Percentiles rank a stretch among this genome's conserved stretches.
phyloP scores from a whole-genome alignment of 2,329 filamentous ascomycete genomes.

The Tolypocladium tropicale region DNA sequence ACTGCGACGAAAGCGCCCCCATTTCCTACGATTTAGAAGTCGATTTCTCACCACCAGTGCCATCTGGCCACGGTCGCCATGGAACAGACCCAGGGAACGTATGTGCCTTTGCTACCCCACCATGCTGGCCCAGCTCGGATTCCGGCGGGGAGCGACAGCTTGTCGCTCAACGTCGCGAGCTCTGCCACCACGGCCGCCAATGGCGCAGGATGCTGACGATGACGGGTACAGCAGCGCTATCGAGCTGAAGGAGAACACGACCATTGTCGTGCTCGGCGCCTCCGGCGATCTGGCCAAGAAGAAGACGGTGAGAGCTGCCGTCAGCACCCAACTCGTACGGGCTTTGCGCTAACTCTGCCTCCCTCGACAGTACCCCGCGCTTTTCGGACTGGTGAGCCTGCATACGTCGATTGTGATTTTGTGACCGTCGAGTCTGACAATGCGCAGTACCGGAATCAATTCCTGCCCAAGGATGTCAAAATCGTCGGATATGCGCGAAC shows the following conservation, averaged over 20 bases:
- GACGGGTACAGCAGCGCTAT: slow-evolving; percentile 49
- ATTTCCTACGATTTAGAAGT: not conserved
- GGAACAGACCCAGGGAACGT: slow-evolving; percentile 7
- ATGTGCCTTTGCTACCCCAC: slow-evolving; percentile 7
- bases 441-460: slow-evolving; percentile 89
- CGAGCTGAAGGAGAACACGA: slow-evolving; percentile 97
- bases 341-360: slow-evolving; percentile 11
- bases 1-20: not conserved
- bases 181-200: not conserved
- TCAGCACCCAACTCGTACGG: slow-evolving; percentile 6
- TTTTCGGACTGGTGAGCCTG: slow-evolving; percentile 85
- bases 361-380: slow-evolving; percentile 68
- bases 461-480: slow-evolving; percentile 90
- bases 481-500: slow-evolving; percentile 98
- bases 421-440: not conserved
- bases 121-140: slow-evolving; percentile 4
- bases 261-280: slow-evolving; percentile 91
- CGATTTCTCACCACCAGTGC: slow-evolving; percentile 3
- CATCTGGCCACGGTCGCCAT: slow-evolving; percentile 6
- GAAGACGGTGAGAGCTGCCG: slow-evolving; percentile 67
- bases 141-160: not conserved
- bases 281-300: slow-evolving; percentile 98
- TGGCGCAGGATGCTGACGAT: not conserved
- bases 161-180: not conserved
- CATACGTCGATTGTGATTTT: not conserved